A percentile compares a stretch with the other conserved stretches of the same genome.
phyloP scores from a whole-genome alignment of 441 rosid genomes.

The Pelargonium fulgidum region DNA sequence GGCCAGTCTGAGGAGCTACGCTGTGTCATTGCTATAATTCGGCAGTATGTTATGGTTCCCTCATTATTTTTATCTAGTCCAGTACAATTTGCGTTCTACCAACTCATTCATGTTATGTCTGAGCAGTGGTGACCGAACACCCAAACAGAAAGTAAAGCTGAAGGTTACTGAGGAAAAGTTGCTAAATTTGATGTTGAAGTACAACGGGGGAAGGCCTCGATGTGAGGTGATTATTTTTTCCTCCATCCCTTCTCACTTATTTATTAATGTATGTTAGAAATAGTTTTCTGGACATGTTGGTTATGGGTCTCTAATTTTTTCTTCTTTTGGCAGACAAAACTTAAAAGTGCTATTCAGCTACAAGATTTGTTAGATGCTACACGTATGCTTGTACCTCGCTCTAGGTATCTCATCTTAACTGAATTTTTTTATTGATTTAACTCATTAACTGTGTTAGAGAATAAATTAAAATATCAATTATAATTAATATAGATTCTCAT shows the following conservation, averaged over 20 bases:
- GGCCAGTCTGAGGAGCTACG: conserved; percentile 99
- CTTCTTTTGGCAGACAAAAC: no score
- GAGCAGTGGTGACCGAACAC: conserved; percentile 97
- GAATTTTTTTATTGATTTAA: conserved; percentile 15
- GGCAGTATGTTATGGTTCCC: conserved; percentile 61
- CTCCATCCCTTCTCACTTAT: no score
- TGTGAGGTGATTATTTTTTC: conserved; percentile 58
- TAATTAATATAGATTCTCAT: no score
- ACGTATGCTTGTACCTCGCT: conserved; percentile 89
- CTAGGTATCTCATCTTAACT: conserved; percentile 51
- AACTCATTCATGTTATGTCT: conserved; percentile 23
- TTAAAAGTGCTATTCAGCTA: conserved; percentile 93
- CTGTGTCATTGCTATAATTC: conserved; percentile 91
- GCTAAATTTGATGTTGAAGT: conserved; percentile 88
- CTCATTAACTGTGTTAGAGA: neutral
- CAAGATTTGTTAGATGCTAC: conserved; percentile 99
- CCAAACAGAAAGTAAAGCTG: conserved; percentile 99
- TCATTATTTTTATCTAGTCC: conserved; percentile 13
- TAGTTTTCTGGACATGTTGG: neutral
- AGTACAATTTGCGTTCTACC: conserved; percentile 10
- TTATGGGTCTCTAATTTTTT: conserved; percentile 5
- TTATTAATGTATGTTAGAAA: no score
- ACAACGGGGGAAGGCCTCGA: conserved; percentile 97
- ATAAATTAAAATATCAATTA: no score
- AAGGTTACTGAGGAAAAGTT: conserved; percentile 97